Evolutionary conservation across 176 grass and related monocot species (phyloP), one percentile per base, ranked within the genome.

Genomic region (Puccinellia tenuiflora): DNA sequence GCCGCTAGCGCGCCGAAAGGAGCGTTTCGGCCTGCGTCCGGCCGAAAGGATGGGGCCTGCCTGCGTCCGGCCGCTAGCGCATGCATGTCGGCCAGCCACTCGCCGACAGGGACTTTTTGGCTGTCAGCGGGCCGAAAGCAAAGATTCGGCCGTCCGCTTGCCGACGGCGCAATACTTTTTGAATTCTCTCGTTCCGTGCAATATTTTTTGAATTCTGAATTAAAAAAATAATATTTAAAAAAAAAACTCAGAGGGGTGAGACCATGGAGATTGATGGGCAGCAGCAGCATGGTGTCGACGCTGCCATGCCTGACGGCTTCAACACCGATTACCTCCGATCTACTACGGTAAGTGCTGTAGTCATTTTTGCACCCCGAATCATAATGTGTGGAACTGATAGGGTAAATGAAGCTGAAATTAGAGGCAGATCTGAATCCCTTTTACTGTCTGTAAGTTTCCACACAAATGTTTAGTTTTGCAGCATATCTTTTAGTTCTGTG

Each of bases 241-340:
- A n/a, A n/a, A n/a, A n/a, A n/a, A n/a, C n/a, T n/a, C n/a, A 77
- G 42, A 59, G 13, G 24, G 59, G 43, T 16, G 89, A 92, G 0
- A 3, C 80, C 5, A 90, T 94, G 92, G 87, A 94, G 77, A 88
- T 94, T 17, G 90, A 92, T 60, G 75, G 13, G 9, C 37, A 61
- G 53, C 48, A 86, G 53, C 88, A 37, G 57, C 33, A 77, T 75
- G 65, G 68, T n/a, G 73, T 16, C 43, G 5, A 20, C 18, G 42
- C 53, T 33, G 88, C 45, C 2, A 45, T 87, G 25, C 91, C 74
- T 11, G 68, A 77, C 30, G 87, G 80, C 14, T 91, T 93, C 85
- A 89, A 82, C 25, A 21, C 82, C 11, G 91, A 98, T 15, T 90
- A 96, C 87, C 96, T 98, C 74, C 80, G 90, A 71, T 90, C 28